Evolutionary conservation across 805 yeast genomes (phyloP), one percentile per base, ranked within the genome.

Genomic region (Metschnikowia gruessii): DNA sequence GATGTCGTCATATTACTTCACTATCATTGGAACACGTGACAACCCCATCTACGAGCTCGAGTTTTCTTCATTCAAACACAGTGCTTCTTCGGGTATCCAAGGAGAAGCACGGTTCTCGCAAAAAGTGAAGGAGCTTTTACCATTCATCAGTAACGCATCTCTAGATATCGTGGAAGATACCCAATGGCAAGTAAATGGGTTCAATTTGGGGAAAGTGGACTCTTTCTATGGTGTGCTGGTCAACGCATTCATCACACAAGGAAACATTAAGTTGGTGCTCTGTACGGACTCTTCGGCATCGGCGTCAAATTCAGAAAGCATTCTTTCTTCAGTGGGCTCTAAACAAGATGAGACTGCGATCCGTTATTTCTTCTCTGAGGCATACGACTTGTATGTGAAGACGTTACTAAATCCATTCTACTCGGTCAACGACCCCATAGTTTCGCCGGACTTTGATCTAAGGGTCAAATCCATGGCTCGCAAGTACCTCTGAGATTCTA

Each of bases 141-240:
- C 97, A 18, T 92, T 90, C 59, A 82, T 94, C 24, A 77, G 91
- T 30, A 95, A 94, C 60, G 80, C 97, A 1, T 81, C 98, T 2
- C 66, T 94, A 31, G 99, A 94, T 63, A 75, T 94, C n/a, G 82
- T 94, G 0, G 97, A 94, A 53, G 96, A 91, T 57, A 66, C 81
- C 2, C 97, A 90, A 61, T 90, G 96, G 92, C 77, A 80, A 40
- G 73, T 79, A 9, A 80, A 74, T 52, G 72, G 76, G 37, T 72
- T 85, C 52, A 84, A 86, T 59, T 68, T 90, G 51, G 91, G 92
- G 38, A 79, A 79, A 37, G 79, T 92, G 16, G 99, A 94, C 66
- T 81, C 83, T 31, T 92, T 89, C 64, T 88, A 91, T 63, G 95
- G 94, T 4, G 80, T 82, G 54, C 70, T 76, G 40, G 80, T 92